phyloP scores from a whole-genome alignment of 2,329 filamentous ascomycete species.

The Didymella arachidicola region DNA sequence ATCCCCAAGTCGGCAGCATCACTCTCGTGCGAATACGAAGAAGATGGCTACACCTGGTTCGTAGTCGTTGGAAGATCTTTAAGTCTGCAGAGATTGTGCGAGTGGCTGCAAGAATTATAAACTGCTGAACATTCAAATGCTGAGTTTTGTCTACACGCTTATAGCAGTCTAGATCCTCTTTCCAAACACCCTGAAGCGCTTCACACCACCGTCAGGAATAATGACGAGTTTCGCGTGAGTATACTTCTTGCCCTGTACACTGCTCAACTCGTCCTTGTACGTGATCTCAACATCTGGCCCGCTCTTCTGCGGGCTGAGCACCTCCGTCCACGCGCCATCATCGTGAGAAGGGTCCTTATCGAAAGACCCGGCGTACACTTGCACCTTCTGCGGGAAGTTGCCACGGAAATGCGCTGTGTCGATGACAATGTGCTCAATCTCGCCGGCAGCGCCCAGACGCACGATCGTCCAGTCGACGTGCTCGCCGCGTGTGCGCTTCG shows the following conservation, averaged over 20 bases:
- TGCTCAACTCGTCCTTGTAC: slow-evolving; percentile 58
- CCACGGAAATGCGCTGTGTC: slow-evolving; percentile 86
- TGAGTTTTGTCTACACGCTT: too few relatives aligned
- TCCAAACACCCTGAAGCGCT: slow-evolving; percentile 81
- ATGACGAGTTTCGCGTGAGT: slow-evolving; percentile 91
- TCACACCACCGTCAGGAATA: slow-evolving; percentile 92
- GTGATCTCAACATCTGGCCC: slow-evolving; percentile 77
- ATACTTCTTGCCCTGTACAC: slow-evolving; percentile 66
- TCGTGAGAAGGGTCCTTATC: slow-evolving; percentile 65
- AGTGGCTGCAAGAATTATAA: too few relatives aligned
- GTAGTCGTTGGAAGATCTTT: too few relatives aligned
- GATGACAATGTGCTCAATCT: slow-evolving; percentile 71
- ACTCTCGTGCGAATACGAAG: background rate
- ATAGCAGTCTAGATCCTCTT: slow-evolving; percentile 47
- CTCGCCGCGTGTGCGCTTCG: slow-evolving; percentile 73
- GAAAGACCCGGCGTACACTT: slow-evolving; percentile 67
- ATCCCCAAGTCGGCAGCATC: background rate
- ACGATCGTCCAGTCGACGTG: slow-evolving; percentile 86
- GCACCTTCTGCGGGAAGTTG: slow-evolving; percentile 81
- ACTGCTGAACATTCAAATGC: too few relatives aligned
- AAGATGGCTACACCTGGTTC: too few relatives aligned
- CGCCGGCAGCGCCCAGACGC: slow-evolving; percentile 71
- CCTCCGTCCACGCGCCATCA: slow-evolving; percentile 69
- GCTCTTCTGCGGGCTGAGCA: slow-evolving; percentile 72
- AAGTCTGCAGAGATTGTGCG: too few relatives aligned